A percentile compares a stretch with the other conserved stretches of the same genome.
Evolutionary conservation across 495 filamentous ascomycete species (phyloP).

Genomic region (Aspergillus funiculosus): DNA sequence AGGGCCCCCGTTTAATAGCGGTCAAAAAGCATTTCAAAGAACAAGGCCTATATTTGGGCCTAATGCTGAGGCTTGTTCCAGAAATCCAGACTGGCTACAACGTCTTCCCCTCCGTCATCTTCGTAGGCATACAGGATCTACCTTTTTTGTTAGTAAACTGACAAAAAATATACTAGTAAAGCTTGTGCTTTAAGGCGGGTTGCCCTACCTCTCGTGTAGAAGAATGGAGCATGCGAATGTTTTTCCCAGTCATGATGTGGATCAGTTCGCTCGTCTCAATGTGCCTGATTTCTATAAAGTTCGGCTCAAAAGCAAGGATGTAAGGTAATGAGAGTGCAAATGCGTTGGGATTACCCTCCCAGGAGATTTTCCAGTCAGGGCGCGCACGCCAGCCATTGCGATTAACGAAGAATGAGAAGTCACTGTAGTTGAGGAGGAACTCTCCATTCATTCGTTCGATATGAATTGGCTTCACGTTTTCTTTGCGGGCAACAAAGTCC

Average conservation of each 20-base stretch:
- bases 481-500: conserved; percentile 89
- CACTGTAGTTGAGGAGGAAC: conserved; percentile 95
- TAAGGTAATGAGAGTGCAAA: conserved; percentile 94
- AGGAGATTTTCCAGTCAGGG: conserved; percentile 93
- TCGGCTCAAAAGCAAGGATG: conserved; percentile 97
- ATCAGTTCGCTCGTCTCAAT: conserved; percentile 86
- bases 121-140: conserved; percentile 96
- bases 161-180: neutral
- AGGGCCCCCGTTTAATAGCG: conserved; percentile 15
- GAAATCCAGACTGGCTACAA: conserved; percentile 94
- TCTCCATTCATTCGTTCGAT: conserved; percentile 95
- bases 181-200: too few relatives aligned
- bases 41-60: conserved; percentile 9
- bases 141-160: conserved; percentile 9
- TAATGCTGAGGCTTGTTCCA: conserved; percentile 61
- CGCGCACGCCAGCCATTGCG: conserved; percentile 94
- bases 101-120: conserved; percentile 86
- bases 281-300: conserved; percentile 93
- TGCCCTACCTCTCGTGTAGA: conserved; percentile 87
- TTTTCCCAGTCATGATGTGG: conserved; percentile 90
- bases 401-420: conserved; percentile 99
- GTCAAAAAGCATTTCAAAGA: conserved; percentile 16
- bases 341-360: conserved; percentile 86
- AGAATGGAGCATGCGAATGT: conserved; percentile 94
- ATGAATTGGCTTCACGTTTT: conserved; percentile 92